A percentile compares a stretch with the other conserved stretches of the same genome.
Evolutionary conservation across 2,329 filamentous ascomycete genomes (phyloP).

Genomic region (Pseudovirgaria hyperparasitica): DNA sequence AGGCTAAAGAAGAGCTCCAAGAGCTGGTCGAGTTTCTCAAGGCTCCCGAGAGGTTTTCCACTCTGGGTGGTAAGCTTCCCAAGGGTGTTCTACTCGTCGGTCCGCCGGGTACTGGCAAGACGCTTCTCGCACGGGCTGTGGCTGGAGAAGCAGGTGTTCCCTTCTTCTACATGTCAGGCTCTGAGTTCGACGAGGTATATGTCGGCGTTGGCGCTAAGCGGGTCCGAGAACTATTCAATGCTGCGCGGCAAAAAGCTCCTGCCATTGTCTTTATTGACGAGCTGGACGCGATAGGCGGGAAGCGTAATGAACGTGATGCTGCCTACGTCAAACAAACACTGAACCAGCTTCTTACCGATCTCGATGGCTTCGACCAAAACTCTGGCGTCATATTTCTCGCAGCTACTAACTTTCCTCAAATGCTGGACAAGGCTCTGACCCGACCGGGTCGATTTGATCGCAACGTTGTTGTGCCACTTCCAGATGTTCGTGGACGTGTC

Average conservation of each 20-base stretch:
- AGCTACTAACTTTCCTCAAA: constrained; percentile 89
- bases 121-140: constrained; percentile 84
- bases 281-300: constrained; percentile 85
- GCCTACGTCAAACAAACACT: constrained; percentile 95
- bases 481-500: constrained; percentile 85
- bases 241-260: constrained; percentile 74
- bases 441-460: constrained; percentile 93
- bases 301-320: constrained; percentile 82
- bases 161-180: constrained; percentile 99
- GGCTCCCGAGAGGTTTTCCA: constrained; percentile 85
- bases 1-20: constrained; percentile 95
- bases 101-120: constrained; percentile 95
- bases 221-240: constrained; percentile 80
- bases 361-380: constrained; percentile 93
- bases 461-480: constrained; percentile 75
- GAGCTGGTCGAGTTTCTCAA: constrained; percentile 94
- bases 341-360: constrained; percentile 90
- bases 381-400: constrained; percentile 91
- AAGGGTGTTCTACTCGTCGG: constrained; percentile 94
- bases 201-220: constrained; percentile 95
- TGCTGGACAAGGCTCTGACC: constrained; percentile 87
- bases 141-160: constrained; percentile 94
- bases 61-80: constrained; percentile 87
- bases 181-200: constrained; percentile 96
- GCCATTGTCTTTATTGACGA: constrained; percentile 95